These are phyloP conservation scores for Colletotrichum graminicola DNA, from an alignment of 2,329 filamentous ascomycete genomes.

Conservation along the genomic window DNA sequence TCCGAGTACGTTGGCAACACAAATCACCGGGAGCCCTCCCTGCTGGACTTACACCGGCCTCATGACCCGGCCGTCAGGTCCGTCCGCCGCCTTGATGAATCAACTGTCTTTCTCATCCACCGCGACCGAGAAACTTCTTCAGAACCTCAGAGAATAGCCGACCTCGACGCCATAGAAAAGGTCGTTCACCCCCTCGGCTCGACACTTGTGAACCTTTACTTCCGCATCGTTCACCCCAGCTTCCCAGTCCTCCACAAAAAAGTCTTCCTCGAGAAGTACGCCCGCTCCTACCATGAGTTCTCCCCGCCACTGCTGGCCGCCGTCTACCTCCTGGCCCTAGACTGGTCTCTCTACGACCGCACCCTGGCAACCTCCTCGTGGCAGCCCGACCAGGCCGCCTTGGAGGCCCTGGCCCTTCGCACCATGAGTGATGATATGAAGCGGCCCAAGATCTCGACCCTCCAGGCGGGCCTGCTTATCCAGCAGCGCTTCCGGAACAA, in stretches of 20 bases:
- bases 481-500: conserved; percentile 62
- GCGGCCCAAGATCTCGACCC: conserved; percentile 66
- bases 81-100: conserved; percentile 51
- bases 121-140: conserved; percentile 52
- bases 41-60: conserved; percentile 69
- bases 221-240: conserved; percentile 70
- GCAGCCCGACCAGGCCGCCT: conserved; percentile 49
- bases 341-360: conserved; percentile 71
- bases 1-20: conserved; percentile 72
- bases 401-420: conserved; percentile 56
- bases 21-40: conserved; percentile 68
- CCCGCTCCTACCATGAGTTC: conserved; percentile 67
- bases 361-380: conserved; percentile 55
- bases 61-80: conserved; percentile 53
- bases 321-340: conserved; percentile 72
- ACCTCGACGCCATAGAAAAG: conserved; percentile 67
- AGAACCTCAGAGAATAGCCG: conserved; percentile 56
- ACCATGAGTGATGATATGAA: conserved; percentile 62
- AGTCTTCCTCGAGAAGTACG: conserved; percentile 72
- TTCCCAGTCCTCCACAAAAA: conserved; percentile 72
- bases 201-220: conserved; percentile 75
- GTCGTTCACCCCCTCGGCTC: conserved; percentile 73
- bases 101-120: conserved; percentile 53
- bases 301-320: conserved; percentile 70
- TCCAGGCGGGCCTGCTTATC: conserved; percentile 67